Percentiles rank a stretch among this genome's conserved stretches.
These are phyloP conservation scores for Euryodendron excelsum DNA, from an alignment of 148 eudicot genomes.

Conservation along the genomic window DNA sequence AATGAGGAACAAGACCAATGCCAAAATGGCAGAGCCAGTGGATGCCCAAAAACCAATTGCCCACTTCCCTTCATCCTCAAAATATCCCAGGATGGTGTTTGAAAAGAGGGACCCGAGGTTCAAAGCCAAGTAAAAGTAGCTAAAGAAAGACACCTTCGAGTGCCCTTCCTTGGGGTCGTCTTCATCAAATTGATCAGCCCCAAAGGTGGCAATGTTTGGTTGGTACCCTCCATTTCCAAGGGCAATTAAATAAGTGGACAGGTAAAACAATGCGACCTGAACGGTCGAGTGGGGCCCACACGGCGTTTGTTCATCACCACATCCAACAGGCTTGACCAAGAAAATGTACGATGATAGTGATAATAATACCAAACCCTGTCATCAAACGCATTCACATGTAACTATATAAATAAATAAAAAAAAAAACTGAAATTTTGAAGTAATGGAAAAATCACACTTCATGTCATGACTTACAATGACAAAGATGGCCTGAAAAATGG, in stretches of 20 bases:
- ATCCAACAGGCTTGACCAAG: slow-evolving; percentile 57
- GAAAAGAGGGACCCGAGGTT: slow-evolving; percentile 73
- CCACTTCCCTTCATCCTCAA: slow-evolving; percentile 67
- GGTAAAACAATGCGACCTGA: slow-evolving; percentile 40
- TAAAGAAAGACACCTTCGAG: slow-evolving; percentile 64
- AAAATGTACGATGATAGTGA: slow-evolving; percentile 61
- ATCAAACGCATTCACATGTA: not conserved
- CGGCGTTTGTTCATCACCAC: slow-evolving; percentile 47
- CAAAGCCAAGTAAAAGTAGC: slow-evolving; percentile 69
- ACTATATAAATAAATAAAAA: too few relatives aligned
- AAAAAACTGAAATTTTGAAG: too few relatives aligned
- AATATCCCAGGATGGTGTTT: slow-evolving; percentile 58
- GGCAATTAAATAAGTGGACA: slow-evolving; percentile 62
- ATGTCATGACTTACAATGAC: slow-evolving; percentile 37
- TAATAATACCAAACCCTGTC: slow-evolving; percentile 54
- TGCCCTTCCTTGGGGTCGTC: slow-evolving; percentile 51
- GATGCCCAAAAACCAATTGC: slow-evolving; percentile 66
- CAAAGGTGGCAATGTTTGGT: slow-evolving; percentile 79
- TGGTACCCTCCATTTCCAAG: slow-evolving; percentile 83
- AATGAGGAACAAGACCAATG: slow-evolving; percentile 44
- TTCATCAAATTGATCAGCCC: slow-evolving; percentile 73
- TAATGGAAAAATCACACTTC: not conserved
- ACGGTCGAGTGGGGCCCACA: slow-evolving; percentile 46
- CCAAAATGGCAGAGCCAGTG: slow-evolving; percentile 42
- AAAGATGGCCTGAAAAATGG: slow-evolving; percentile 66